These are phyloP conservation scores for Aureobasidium lini DNA, from an alignment of 2,329 filamentous ascomycete species.

Conservation along the genomic window DNA sequence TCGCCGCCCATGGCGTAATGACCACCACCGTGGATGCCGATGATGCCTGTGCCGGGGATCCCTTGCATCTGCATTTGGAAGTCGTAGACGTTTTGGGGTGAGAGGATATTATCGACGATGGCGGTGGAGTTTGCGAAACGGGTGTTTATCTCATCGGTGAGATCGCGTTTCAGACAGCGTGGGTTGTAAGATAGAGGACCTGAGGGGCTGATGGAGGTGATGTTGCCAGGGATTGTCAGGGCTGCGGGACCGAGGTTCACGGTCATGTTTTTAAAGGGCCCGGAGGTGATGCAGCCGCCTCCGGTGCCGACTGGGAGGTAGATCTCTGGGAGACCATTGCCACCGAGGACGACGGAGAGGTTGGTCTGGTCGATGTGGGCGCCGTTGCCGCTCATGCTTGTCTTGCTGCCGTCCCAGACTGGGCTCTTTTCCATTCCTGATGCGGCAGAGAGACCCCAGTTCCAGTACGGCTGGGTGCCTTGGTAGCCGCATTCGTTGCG, in stretches of 20 bases:
- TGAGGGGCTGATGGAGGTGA: conserved; percentile 10
- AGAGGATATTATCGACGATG: conserved; percentile 12
- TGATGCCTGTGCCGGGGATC: conserved; percentile 15
- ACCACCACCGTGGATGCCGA: conserved; percentile 35
- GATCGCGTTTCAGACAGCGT: conserved; percentile 17
- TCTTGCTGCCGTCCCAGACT: conserved; percentile 46
- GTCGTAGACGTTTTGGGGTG: not conserved
- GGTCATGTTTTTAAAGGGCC: conserved; percentile 33
- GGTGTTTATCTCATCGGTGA: conserved; percentile 9
- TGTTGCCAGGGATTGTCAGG: not conserved
- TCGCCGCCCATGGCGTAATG: conserved; percentile 41
- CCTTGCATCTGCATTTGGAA: conserved; percentile 17
- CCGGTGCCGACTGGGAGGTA: conserved; percentile 37
- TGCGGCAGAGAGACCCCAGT: conserved; percentile 40
- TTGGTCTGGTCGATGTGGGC: conserved; percentile 10
- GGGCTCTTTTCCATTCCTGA: conserved; percentile 36
- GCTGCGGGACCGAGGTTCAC: conserved; percentile 16
- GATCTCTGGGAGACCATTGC: conserved; percentile 23
- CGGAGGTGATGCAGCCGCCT: conserved; percentile 44
- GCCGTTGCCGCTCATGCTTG: conserved; percentile 24
- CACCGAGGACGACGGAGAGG: conserved; percentile 3
- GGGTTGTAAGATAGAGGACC: conserved; percentile 16
- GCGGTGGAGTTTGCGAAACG: conserved; percentile 13
- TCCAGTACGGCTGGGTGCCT: conserved; percentile 42
- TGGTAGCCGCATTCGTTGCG: conserved; percentile 32